phyloP scores from a whole-genome alignment of 2,329 filamentous ascomycete species.

The Alternaria hordeiaustralica region DNA sequence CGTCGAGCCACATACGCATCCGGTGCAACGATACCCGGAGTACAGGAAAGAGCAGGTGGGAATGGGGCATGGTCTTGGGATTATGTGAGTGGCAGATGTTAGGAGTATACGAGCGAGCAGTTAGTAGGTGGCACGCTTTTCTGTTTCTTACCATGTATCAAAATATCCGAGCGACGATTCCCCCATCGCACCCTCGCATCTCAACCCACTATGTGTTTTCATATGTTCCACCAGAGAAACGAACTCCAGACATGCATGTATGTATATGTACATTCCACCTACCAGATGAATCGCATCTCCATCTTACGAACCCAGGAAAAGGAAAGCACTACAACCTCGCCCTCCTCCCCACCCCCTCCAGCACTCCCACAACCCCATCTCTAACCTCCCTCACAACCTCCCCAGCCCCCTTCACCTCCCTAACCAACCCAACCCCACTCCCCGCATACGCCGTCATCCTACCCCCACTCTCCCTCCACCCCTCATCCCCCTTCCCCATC shows the following conservation, averaged over 20 bases:
- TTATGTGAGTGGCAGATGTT: background rate
- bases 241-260: background rate
- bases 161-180: background rate
- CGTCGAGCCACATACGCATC: background rate
- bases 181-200: background rate
- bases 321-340: background rate
- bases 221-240: background rate
- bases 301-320: background rate
- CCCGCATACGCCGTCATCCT: slow-evolving; percentile 69
- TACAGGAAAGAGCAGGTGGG: background rate
- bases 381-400: slow-evolving; percentile 61
- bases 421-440: slow-evolving; percentile 65
- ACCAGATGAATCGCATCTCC: background rate
- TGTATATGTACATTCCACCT: background rate
- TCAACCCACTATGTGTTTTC: background rate
- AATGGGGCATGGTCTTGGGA: background rate
- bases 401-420: slow-evolving; percentile 55
- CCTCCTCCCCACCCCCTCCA: background rate
- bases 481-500: slow-evolving; percentile 58
- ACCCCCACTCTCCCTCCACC: slow-evolving; percentile 55
- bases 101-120: background rate
- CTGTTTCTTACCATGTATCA: background rate
- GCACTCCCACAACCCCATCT: slow-evolving; percentile 36
- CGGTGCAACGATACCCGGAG: background rate
- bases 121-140: background rate